Evolutionary conservation across 2,329 filamentous ascomycete species (phyloP), one percentile per base, ranked within the genome.

Genomic region (Colletotrichum noveboracense): DNA sequence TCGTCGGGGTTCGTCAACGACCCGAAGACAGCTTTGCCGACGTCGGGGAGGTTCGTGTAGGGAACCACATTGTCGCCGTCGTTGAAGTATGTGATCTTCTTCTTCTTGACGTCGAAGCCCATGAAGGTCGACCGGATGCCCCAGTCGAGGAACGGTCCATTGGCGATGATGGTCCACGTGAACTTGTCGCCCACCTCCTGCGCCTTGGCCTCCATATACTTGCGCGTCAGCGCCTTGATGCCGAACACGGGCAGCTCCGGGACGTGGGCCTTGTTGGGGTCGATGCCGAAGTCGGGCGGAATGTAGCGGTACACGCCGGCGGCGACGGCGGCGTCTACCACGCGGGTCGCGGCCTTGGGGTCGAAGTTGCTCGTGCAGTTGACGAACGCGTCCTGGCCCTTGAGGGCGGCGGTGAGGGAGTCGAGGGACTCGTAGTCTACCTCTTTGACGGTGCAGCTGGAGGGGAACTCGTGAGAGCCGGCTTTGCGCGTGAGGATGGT

Each of bases 241-340:
- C 21, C 43, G 67, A 78, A 81, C 21, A 76, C 56, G 64, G 80
- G 80, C 6, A 82, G 69, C 13, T 32, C 21, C 14, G 38, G 38
- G 1, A 66, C 64, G 21, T 78, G 76, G 30, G 75, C 74, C 67
- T 78, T 79, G 12, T 64, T 55, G 2, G 84, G 79, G 83, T 87
- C 81, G 58, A 80, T 79, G 38, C 86, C 86, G 65, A 88, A 94
- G 75, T 93, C 91, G 3, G 89, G 89, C 3, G 92, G 91, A 36
- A 94, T 82, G 84, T 93, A 92, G 14, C 91, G 88, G 80, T 91
- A 87, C 1, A 94, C 91, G 7, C 91, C 91, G 5, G 91, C 91
- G 6, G 87, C 87, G 32, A 91, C 84, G 36, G 91, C 88, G 1
- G 91, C 92, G 36, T 93, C 88, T 60, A 93, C 86, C 16, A 77